Evolutionary conservation across 345 rosid genomes (phyloP).

Genomic region (Raphanus sativus): DNA sequence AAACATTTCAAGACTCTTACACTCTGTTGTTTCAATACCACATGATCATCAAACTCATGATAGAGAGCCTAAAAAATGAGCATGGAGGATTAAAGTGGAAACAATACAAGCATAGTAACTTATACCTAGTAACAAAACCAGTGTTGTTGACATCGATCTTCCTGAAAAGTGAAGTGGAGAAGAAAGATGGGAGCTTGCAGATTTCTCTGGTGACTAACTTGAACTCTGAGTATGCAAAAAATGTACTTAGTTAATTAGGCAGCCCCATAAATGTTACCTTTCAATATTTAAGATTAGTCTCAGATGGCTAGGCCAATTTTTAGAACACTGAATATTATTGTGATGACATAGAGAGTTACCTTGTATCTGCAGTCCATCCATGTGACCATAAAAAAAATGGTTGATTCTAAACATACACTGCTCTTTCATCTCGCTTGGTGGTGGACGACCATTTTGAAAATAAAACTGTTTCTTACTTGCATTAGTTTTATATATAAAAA

Average conservation of each 20-base stretch:
- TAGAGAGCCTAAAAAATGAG: background rate
- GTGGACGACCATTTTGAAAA: background rate
- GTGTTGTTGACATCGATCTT: background rate
- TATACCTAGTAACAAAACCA: background rate
- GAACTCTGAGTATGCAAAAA: background rate
- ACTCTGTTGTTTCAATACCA: background rate
- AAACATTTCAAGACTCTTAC: background rate
- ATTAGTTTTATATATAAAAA: background rate
- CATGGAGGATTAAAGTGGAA: background rate
- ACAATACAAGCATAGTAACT: background rate
- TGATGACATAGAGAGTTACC: background rate
- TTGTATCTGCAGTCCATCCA: background rate
- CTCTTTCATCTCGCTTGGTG: background rate
- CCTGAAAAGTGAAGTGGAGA: background rate
- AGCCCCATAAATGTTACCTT: background rate
- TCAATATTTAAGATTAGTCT: background rate
- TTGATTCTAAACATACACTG: background rate
- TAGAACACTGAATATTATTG: background rate
- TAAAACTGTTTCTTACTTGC: slow-evolving; percentile 47
- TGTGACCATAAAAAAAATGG: background rate
- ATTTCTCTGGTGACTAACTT: background rate
- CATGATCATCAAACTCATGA: background rate
- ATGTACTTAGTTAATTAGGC: background rate
- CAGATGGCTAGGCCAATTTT: background rate
- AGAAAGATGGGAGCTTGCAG: background rate